Evolutionary conservation across 2,329 filamentous ascomycete species (phyloP).

Genomic region (Cyclaneusma minus): DNA sequence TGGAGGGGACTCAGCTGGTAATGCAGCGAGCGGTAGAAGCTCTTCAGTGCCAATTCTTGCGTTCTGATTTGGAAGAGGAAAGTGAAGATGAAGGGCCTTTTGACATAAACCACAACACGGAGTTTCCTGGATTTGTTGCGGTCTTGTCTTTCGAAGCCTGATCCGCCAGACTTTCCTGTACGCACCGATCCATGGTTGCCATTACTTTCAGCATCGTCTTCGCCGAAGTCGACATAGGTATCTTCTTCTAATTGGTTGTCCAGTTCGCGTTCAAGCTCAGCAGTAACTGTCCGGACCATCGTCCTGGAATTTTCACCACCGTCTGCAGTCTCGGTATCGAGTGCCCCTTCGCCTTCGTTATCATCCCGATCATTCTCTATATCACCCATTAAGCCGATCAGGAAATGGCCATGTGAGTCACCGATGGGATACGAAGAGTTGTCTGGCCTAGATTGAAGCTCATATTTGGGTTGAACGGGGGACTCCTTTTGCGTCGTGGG

Average conservation of each 20-base stretch:
- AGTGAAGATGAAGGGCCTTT: slow-evolving; percentile 62
- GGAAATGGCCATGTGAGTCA: slow-evolving; percentile 32
- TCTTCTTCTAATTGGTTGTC: slow-evolving; percentile 26
- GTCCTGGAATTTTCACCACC: slow-evolving; percentile 33
- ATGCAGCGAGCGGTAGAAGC: slow-evolving; percentile 43
- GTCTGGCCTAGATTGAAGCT: neutral
- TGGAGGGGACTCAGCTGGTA: slow-evolving; percentile 43
- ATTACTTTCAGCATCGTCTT: slow-evolving; percentile 5
- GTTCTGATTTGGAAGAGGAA: slow-evolving; percentile 54
- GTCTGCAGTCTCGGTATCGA: slow-evolving; percentile 2
- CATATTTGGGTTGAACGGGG: too few species aligned
- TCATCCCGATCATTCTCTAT: slow-evolving; percentile 28
- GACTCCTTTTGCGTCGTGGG: too few species aligned
- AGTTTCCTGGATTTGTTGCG: slow-evolving; percentile 39
- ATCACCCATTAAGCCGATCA: slow-evolving; percentile 54
- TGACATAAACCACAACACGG: slow-evolving; percentile 57
- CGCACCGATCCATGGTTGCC: slow-evolving; percentile 10
- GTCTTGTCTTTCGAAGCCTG: slow-evolving; percentile 29
- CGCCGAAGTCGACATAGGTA: slow-evolving; percentile 27
- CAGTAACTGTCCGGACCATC: slow-evolving; percentile 47
- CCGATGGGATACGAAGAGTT: slow-evolving; percentile 2
- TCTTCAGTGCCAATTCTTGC: slow-evolving; percentile 37
- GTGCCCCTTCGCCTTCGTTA: slow-evolving; percentile 4
- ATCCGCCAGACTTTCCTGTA: slow-evolving; percentile 8
- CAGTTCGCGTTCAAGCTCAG: slow-evolving; percentile 39